These are phyloP conservation scores for Ophiostoma piceae DNA, from an alignment of 2,329 filamentous ascomycete species.

Conservation along the genomic window DNA sequence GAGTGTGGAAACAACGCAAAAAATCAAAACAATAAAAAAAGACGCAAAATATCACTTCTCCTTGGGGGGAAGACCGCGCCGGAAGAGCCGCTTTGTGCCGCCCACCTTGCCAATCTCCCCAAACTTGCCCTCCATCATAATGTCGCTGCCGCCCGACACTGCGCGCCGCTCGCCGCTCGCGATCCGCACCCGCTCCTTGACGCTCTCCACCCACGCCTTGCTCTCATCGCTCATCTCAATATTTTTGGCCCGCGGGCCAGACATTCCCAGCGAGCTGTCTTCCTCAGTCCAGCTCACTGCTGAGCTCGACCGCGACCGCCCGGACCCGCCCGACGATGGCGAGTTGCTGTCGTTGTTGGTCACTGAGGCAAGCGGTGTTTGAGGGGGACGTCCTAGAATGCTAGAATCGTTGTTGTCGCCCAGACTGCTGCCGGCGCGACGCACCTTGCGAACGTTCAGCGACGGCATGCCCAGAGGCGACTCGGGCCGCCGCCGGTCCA, in stretches of 20 bases:
- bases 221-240: conserved; percentile 67
- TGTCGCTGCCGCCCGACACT: conserved; percentile 27
- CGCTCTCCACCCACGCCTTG: conserved; percentile 73
- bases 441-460: conserved; percentile 51
- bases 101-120: conserved; percentile 68
- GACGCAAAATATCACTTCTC: not conserved
- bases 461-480: conserved; percentile 41
- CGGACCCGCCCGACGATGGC: conserved; percentile 43
- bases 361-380: conserved; percentile 40
- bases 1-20: conserved; percentile 3
- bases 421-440: conserved; percentile 32
- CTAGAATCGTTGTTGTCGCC: not conserved
- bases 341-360: conserved; percentile 38
- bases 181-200: conserved; percentile 71
- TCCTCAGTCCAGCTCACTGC: conserved; percentile 51
- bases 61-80: conserved; percentile 31
- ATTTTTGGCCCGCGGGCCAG: conserved; percentile 62
- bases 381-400: conserved; percentile 28
- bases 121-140: conserved; percentile 44
- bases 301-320: conserved; percentile 49
- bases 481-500: conserved; percentile 36
- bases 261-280: conserved; percentile 60
- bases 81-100: conserved; percentile 66
- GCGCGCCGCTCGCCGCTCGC: conserved; percentile 55
- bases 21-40: not conserved